Conservation (phyloP, 768 basidiomycete species). For the Panellus pusillus region DNA sequence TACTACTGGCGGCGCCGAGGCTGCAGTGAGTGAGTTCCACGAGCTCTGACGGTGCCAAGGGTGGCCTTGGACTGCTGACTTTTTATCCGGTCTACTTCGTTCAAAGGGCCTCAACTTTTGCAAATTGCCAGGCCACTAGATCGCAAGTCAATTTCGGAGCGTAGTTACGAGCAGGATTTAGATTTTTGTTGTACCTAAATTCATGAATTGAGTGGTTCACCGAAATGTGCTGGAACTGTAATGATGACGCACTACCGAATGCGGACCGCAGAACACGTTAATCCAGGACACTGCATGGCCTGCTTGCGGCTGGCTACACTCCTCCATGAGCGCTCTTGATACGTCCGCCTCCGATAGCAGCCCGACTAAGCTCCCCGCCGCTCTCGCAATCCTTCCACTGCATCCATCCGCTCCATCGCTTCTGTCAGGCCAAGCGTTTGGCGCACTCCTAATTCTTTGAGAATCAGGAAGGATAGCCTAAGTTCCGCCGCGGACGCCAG, state of each 20-base stretch:
- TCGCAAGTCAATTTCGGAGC: conserved; percentile 9
- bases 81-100: conserved; percentile 1
- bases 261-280: conserved; percentile 1
- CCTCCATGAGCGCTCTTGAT: conserved; percentile 17
- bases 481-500: conserved; percentile 9
- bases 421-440: conserved; percentile 19
- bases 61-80: neutral
- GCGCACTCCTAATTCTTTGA: conserved; percentile 15
- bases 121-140: conserved; percentile 16
- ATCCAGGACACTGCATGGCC: neutral
- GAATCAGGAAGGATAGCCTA: conserved; percentile 12
- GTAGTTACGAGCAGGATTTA: too few species aligned
- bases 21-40: neutral
- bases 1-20: neutral
- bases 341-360: conserved; percentile 3
- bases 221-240: neutral
- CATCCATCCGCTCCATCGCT: conserved; percentile 18
- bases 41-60: neutral
- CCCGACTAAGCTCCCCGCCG: conserved; percentile 7
- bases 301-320: neutral
- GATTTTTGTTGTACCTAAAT: neutral
- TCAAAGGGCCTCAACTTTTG: neutral
- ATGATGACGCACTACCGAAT: neutral
- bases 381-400: conserved; percentile 16
- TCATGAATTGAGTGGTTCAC: conserved; percentile 14